These are phyloP conservation scores for Boletus coccyginus DNA, from an alignment of 768 basidiomycete species.

Conservation along the genomic window DNA sequence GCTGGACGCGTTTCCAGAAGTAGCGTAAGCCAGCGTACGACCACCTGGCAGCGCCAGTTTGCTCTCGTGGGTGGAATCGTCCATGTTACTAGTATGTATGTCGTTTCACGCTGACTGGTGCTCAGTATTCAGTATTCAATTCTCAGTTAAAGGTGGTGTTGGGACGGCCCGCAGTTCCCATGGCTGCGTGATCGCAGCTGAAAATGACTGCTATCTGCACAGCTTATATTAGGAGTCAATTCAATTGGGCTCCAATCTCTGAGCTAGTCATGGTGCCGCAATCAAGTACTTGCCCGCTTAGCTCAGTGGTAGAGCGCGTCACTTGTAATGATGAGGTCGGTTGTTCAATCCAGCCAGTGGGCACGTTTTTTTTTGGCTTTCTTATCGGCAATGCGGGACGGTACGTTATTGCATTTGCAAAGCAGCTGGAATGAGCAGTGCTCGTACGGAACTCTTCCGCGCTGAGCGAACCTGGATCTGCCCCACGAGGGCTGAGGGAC, in stretches of 20 bases:
- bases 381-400: not conserved
- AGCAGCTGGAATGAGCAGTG: too few species aligned
- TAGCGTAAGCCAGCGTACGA: conserved; percentile 52
- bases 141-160: too few species aligned
- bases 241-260: not conserved
- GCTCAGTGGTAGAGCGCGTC: conserved; percentile 47
- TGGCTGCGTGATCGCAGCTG: not conserved
- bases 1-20: conserved; percentile 47
- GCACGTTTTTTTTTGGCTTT: conserved; percentile 18
- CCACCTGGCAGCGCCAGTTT: conserved; percentile 33
- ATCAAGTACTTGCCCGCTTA: conserved; percentile 30
- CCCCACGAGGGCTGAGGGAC: too few species aligned
- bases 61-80: conserved; percentile 3
- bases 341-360: conserved; percentile 46
- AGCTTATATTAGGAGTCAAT: too few species aligned
- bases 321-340: conserved; percentile 45
- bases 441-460: too few species aligned
- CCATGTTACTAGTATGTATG: too few species aligned
- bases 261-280: not conserved
- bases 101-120: not conserved
- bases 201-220: too few species aligned
- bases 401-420: too few species aligned
- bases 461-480: too few species aligned
- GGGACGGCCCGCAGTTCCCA: too few species aligned
- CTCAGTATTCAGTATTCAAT: not conserved